Base-by-base conservation (phyloP, 2,329 filamentous ascomycete species). In the Emergomyces africanus region DNA sequence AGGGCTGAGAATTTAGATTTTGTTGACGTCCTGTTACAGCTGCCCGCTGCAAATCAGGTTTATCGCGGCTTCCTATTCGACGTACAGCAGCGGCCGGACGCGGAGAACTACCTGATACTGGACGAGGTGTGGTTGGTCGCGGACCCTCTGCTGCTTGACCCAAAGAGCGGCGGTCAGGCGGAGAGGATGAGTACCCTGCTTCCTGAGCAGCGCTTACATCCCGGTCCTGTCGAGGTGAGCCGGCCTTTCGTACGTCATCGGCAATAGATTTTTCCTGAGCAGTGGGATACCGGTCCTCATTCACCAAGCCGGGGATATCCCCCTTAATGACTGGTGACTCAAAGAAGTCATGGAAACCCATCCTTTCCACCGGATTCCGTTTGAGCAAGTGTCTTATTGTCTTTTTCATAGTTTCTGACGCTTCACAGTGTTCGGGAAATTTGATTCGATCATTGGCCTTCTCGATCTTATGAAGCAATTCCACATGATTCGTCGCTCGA, bases 401-500 rank as follows among this genome's bases (percentile, higher is more conserved):
- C 25, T 81, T 79, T 72, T 95, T 96, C 75, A 96, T 83, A 10
- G 88, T 86, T 54, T 85, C 75, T 64, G 84, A 92, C 61, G 89
- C 83, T 54, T 82, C 77, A 37, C 83, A 81, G 55, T 90, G 88
- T 65, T 83, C 83, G 0, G 87, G 84, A 65, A 97, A 97, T 64
- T 81, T 84, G 72, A 97, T 95, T 62, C 83, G 79, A 70, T 97
- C 92, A 63, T 95, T 87, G 20, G 87, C 85, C 61, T 86, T 86
- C 71, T 97, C 92, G 64, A 99, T 99, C 76, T 88, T 94, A 62
- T 89, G 84, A 49, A 97, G 80, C 41, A 99, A 78, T 71, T 99
- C 94, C 46, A 99, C 91, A 69, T 99, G 94, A 69, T 99, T 97
- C 59, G 84, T 84, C 37, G 94, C 94, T 64, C 90, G 82, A 74